Percentiles rank a stretch among this genome's conserved stretches.
Evolutionary conservation across 257 asterid species (phyloP).

Genomic region (Orobanche coerulescens): DNA sequence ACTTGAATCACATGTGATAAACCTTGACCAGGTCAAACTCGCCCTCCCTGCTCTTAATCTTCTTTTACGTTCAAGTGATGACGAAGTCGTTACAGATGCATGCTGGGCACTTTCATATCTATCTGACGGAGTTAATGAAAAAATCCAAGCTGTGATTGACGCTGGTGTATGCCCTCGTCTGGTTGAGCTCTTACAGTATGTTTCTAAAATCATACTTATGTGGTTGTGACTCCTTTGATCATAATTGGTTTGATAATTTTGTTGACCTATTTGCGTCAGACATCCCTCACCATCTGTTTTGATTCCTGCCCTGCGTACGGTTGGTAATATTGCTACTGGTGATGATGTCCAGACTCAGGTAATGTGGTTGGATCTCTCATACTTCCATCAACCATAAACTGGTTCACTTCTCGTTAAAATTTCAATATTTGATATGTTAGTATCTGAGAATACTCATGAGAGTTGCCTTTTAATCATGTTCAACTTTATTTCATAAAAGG

Average conservation of each 20-base stretch:
- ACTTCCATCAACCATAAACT: background rate
- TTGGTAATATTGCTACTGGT: constrained; percentile 50
- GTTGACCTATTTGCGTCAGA: constrained; percentile 13
- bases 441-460: background rate
- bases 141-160: constrained; percentile 55
- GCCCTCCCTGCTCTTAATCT: constrained; percentile 50
- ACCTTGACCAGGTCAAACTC: constrained; percentile 38
- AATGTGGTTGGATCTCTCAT: constrained; percentile 4
- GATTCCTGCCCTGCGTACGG: constrained; percentile 46
- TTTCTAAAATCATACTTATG: background rate
- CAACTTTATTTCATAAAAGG: background rate
- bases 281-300: constrained; percentile 48
- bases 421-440: background rate
- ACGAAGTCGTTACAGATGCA: constrained; percentile 56
- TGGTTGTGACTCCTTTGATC: background rate
- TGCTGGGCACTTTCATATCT: constrained; percentile 65
- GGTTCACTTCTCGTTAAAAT: background rate
- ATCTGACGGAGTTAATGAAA: constrained; percentile 54
- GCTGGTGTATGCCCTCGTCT: constrained; percentile 54
- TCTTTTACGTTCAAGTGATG: constrained; percentile 45
- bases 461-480: background rate
- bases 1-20: constrained; percentile 2
- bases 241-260: background rate
- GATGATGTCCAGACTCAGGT: constrained; percentile 53
- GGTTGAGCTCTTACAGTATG: constrained; percentile 43